Conservation (phyloP, 2,329 filamentous ascomycete species). For the Monilinia laxa region DNA sequence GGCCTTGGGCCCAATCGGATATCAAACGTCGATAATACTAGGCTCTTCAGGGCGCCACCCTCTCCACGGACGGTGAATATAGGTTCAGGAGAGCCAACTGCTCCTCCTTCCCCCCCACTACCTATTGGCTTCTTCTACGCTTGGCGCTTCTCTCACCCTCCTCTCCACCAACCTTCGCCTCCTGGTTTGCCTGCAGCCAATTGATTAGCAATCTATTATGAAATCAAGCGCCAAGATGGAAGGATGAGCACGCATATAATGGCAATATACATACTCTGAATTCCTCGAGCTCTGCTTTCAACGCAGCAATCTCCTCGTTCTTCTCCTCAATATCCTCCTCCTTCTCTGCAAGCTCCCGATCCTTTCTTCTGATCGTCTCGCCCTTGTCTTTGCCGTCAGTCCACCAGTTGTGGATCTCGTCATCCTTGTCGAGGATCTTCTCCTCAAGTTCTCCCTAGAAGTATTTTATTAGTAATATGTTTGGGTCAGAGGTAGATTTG, state of each 20-base stretch:
- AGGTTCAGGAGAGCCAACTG: background rate
- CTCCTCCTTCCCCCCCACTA: background rate
- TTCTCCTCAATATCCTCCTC: background rate
- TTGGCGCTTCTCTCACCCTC: too few relatives aligned
- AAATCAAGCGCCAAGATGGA: background rate
- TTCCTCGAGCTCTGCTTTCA: background rate
- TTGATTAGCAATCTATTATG: background rate
- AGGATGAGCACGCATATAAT: background rate
- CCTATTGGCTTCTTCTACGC: background rate
- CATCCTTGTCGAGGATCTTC: background rate
- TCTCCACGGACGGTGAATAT: background rate
- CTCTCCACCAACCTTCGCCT: too few relatives aligned
- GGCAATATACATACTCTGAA: slow-evolving; percentile 5
- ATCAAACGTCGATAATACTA: background rate
- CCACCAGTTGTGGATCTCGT: background rate
- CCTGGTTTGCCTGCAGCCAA: background rate
- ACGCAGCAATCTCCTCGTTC: background rate
- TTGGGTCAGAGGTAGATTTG: background rate
- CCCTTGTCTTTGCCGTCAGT: background rate
- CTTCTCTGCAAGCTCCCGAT: background rate
- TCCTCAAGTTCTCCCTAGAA: background rate
- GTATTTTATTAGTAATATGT: background rate
- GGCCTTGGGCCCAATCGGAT: background rate
- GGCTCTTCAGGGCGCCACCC: slow-evolving; percentile 1
- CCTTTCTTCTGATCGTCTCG: background rate